Evolutionary conservation across 176 grass and related monocot species (phyloP).

Genomic region (Musa schizocarpa): DNA sequence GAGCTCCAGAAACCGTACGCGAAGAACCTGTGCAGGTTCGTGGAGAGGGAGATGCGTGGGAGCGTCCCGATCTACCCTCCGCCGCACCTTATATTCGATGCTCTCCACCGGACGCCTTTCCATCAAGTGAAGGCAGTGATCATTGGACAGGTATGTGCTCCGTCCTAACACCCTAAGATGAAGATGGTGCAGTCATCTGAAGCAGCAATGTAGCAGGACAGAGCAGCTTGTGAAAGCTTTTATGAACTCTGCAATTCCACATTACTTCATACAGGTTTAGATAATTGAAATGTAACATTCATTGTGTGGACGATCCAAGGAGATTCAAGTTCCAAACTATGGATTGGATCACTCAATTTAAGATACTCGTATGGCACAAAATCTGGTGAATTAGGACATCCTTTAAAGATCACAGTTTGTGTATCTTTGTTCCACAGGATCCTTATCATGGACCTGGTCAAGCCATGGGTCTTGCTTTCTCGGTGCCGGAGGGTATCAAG

Average conservation of each 20-base stretch:
- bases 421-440: conserved; percentile 48
- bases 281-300: background rate
- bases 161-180: background rate
- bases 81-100: conserved; percentile 73
- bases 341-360: background rate
- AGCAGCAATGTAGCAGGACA: too few species aligned
- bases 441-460: conserved; percentile 95
- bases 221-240: too few species aligned
- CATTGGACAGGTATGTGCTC: conserved; percentile 63
- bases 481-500: conserved; percentile 82
- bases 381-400: background rate
- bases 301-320: background rate
- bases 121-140: conserved; percentile 76
- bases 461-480: conserved; percentile 95
- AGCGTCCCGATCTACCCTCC: conserved; percentile 67
- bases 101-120: conserved; percentile 73
- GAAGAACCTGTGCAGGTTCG: conserved; percentile 71
- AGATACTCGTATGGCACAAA: too few species aligned
- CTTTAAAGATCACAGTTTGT: background rate
- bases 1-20: conserved; percentile 79
- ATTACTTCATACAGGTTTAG: too few species aligned
- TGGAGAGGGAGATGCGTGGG: conserved; percentile 47
- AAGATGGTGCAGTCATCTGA: too few species aligned
- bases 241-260: too few species aligned
- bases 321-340: background rate